These are phyloP conservation scores for Chrysosporium queenslandicum DNA, from an alignment of 2,329 filamentous ascomycete genomes.

Conservation along the genomic window DNA sequence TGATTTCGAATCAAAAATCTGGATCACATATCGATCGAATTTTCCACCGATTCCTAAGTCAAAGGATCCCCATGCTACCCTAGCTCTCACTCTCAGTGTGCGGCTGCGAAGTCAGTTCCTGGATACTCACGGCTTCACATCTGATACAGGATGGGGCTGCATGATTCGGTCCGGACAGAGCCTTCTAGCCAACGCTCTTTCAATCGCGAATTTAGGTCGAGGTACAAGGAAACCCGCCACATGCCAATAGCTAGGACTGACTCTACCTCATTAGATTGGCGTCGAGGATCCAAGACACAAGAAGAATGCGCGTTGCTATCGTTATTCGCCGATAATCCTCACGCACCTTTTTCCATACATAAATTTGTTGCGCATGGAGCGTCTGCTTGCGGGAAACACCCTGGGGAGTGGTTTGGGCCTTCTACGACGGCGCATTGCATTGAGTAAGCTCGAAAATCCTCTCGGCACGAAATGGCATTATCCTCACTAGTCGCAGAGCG, in stretches of 20 bases:
- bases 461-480: neutral
- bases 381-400: conserved; percentile 79
- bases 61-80: conserved; percentile 58
- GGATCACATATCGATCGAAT: conserved; percentile 91
- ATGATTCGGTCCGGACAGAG: conserved; percentile 98
- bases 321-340: conserved; percentile 76
- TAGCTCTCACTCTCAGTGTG: conserved; percentile 70
- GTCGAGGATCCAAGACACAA: conserved; percentile 47
- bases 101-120: conserved; percentile 69
- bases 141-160: conserved; percentile 94
- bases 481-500: conserved; percentile 45
- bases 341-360: conserved; percentile 87
- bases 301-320: conserved; percentile 64
- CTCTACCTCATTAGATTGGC: conserved; percentile 53
- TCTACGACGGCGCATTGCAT: conserved; percentile 92
- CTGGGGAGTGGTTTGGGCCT: conserved; percentile 98
- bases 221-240: conserved; percentile 41
- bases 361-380: conserved; percentile 86
- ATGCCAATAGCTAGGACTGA: neutral
- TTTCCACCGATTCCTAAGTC: conserved; percentile 76
- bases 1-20: conserved; percentile 86
- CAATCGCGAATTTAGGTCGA: conserved; percentile 64
- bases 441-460: conserved; percentile 51
- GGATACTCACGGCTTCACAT: conserved; percentile 74
- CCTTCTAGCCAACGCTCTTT: conserved; percentile 75